Evolutionary conservation across 495 filamentous ascomycete genomes (phyloP).

Genomic region (Hypoxylon lenormandii): DNA sequence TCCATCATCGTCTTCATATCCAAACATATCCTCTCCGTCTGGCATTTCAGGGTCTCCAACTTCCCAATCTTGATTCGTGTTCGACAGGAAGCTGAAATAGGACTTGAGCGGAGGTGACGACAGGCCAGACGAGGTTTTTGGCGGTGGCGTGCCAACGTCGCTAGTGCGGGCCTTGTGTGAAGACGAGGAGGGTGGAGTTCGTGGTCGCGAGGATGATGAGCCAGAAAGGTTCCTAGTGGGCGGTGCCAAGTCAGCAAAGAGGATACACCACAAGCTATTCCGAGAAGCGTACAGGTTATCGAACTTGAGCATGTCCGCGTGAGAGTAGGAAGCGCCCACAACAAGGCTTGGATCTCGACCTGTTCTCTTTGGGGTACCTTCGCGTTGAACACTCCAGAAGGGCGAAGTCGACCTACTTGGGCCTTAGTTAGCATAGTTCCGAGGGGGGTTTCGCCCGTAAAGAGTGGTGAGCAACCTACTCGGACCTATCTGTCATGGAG

Average conservation of each 20-base stretch:
- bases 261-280: constrained; percentile 18
- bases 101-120: constrained; percentile 73
- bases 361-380: constrained; percentile 65
- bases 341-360: constrained; percentile 77
- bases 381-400: constrained; percentile 81
- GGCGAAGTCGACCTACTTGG: constrained; percentile 77
- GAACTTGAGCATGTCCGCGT: constrained; percentile 90
- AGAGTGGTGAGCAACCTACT: constrained; percentile 60
- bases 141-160: constrained; percentile 67
- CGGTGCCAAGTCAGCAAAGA: constrained; percentile 39
- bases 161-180: constrained; percentile 52
- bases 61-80: constrained; percentile 81
- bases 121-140: constrained; percentile 64
- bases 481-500: constrained; percentile 66
- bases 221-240: constrained; percentile 57
- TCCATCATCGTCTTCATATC: constrained; percentile 84
- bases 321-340: constrained; percentile 95
- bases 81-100: constrained; percentile 80
- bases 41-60: constrained; percentile 63
- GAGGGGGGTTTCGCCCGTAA: neutral
- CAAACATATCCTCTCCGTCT: constrained; percentile 75
- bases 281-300: constrained; percentile 70
- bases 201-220: constrained; percentile 61
- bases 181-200: constrained; percentile 62
- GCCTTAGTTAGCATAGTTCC: constrained; percentile 21